A percentile compares a stretch with the other conserved stretches of the same genome.
Evolutionary conservation across 169 alveolate species (phyloP).

Genomic region (Plasmodium falciparum): DNA sequence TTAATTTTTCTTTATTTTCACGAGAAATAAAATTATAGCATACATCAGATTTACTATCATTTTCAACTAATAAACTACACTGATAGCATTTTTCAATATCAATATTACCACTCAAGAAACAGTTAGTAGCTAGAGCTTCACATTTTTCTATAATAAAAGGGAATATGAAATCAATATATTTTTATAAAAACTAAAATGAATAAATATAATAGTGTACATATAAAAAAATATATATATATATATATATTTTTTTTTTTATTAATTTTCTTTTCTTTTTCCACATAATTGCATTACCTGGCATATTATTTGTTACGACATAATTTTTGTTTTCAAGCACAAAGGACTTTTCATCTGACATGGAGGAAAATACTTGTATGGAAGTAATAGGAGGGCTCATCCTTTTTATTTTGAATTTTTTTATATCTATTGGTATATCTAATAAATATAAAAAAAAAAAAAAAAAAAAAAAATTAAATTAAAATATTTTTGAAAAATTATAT

Average conservation of each 20-base stretch:
- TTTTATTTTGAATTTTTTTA: not conserved
- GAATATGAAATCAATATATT: not conserved
- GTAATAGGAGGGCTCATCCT: slow-evolving; percentile 9
- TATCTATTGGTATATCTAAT: not conserved
- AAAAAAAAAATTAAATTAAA: no score
- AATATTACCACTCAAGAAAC: slow-evolving; percentile 18
- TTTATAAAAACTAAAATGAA: no score
- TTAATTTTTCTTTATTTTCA: not conserved
- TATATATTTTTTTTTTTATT: no score
- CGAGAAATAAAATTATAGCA: not conserved
- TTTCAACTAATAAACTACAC: not conserved
- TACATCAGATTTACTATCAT: not conserved
- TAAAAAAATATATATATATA: no score
- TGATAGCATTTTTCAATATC: not conserved
- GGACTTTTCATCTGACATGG: not conserved
- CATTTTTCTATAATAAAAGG: slow-evolving; percentile 4
- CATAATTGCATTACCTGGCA: slow-evolving; percentile 14
- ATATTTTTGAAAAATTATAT: no score
- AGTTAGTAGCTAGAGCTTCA: slow-evolving; percentile 13
- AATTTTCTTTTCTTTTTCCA: not conserved
- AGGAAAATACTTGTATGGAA: slow-evolving; percentile 18
- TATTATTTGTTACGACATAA: slow-evolving; percentile 20
- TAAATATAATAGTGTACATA: no score
- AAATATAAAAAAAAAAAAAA: not conserved
- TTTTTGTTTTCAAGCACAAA: slow-evolving; percentile 22